Percentiles rank a stretch among this genome's conserved stretches.
Evolutionary conservation across 2,329 filamentous ascomycete species (phyloP).

Genomic region (Fusarium sp.): DNA sequence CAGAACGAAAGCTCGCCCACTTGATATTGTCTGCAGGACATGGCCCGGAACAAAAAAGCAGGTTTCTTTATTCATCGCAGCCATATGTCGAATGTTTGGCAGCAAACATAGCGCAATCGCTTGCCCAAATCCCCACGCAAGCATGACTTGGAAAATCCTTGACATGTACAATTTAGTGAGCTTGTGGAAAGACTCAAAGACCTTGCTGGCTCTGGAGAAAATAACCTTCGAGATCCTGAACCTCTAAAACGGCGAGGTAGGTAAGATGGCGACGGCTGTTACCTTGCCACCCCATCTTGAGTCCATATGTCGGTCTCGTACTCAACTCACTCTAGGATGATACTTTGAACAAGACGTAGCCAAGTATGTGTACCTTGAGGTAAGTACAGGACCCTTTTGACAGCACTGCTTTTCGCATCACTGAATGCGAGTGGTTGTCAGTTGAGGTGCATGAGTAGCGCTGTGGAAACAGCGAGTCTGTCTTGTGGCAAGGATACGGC

Average conservation of each 20-base stretch:
- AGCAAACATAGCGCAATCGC: no score
- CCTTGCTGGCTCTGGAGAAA: no score
- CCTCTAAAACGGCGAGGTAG: neutral
- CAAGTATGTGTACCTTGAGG: neutral
- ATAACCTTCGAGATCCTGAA: no score
- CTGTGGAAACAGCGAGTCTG: neutral
- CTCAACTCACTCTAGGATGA: neutral
- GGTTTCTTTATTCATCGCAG: no score
- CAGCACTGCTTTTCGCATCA: neutral
- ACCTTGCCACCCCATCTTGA: neutral
- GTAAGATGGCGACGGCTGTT: neutral
- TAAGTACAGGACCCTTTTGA: neutral
- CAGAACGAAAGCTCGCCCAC: neutral
- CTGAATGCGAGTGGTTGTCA: conserved; percentile 3
- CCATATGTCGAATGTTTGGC: no score
- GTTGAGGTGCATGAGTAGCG: conserved; percentile 9
- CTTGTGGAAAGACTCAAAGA: no score
- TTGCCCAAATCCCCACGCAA: no score
- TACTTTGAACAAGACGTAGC: neutral
- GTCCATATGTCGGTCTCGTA: neutral
- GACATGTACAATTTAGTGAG: no score
- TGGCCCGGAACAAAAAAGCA: no score
- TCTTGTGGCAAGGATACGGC: conserved; percentile 8
- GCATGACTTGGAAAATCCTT: no score
- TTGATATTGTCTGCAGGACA: no score